Base-by-base conservation (phyloP, 768 basidiomycete genomes). In the Floccularia luteovirens region DNA sequence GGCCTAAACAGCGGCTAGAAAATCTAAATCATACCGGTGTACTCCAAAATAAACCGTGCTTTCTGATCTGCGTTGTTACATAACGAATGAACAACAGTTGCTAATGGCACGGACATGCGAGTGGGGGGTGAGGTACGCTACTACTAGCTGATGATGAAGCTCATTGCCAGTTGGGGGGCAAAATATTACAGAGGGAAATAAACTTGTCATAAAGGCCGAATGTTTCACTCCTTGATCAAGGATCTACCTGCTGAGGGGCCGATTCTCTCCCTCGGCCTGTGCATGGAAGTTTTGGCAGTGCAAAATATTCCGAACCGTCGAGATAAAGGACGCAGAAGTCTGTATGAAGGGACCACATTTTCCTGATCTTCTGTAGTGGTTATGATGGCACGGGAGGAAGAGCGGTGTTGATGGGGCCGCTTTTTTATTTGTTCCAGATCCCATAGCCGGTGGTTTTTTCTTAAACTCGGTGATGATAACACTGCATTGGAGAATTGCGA, bases 291-390 rank as follows among this genome's bases (percentile, higher is more conserved):
- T 39, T 64, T 64, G 7, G 59, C 52, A 3, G 60, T 67, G 45
- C 59, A 60, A 33, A 66, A 67, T 48, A 67, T 66, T 4, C 65
- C 65, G 50, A 63, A 67, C 12, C 63, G 56, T 12, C 57, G 55
- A 23, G 47, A 52, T 7, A 57, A 24, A 8, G 57, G 58, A 14
- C 54, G 53, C n/a, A 54, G 46, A 14, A 61, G 46, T 25, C 44
- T 50, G 19, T 48, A 51, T 19, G 51, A 35, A n/a, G 50, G 55
- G 2, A 37, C 45, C n/a, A 48, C 38, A 43, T 54, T 57, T 41
- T 65, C 53, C 55, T 62, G 43, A 25, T 67, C 66, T 5, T 55
- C 51, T 5, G 60, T 60, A 22, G n/a, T n/a, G n/a, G 24, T 28
- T 30, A 16, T 34, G 5, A 28, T 24, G 42, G 21, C 37, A 20